phyloP scores from a whole-genome alignment of 106 monocot species.

The Acorus calamus region DNA sequence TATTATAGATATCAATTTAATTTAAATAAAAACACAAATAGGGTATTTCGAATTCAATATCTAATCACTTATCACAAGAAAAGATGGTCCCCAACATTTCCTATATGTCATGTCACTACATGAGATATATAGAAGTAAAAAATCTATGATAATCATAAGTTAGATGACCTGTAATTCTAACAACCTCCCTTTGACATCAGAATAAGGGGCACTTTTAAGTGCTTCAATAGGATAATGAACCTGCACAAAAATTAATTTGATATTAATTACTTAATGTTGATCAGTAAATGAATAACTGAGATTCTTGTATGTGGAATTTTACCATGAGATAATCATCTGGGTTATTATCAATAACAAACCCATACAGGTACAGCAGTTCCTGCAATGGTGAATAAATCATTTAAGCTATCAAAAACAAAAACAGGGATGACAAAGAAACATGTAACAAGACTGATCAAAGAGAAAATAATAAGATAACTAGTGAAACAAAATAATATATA shows the following conservation, averaged over 20 bases:
- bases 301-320: conserved; percentile 7
- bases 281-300: conserved; percentile 1
- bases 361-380: conserved; percentile 95
- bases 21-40: too few relatives aligned
- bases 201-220: conserved; percentile 37
- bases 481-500: too few relatives aligned
- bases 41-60: neutral
- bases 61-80: neutral
- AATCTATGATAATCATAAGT: too few relatives aligned
- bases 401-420: neutral
- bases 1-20: too few relatives aligned
- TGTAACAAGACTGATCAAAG: too few relatives aligned
- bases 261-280: neutral
- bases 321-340: conserved; percentile 94
- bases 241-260: conserved; percentile 24
- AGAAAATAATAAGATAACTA: too few relatives aligned
- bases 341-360: conserved; percentile 76
- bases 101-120: too few relatives aligned
- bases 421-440: neutral
- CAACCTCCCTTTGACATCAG: conserved; percentile 51
- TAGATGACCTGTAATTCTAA: conserved; percentile 61
- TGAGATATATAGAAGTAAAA: too few relatives aligned
- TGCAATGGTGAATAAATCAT: conserved; percentile 12
- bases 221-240: conserved; percentile 88
- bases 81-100: neutral